These are phyloP conservation scores for Epichloe gansuensis DNA, from an alignment of 2,329 filamentous ascomycete genomes.

Conservation along the genomic window DNA sequence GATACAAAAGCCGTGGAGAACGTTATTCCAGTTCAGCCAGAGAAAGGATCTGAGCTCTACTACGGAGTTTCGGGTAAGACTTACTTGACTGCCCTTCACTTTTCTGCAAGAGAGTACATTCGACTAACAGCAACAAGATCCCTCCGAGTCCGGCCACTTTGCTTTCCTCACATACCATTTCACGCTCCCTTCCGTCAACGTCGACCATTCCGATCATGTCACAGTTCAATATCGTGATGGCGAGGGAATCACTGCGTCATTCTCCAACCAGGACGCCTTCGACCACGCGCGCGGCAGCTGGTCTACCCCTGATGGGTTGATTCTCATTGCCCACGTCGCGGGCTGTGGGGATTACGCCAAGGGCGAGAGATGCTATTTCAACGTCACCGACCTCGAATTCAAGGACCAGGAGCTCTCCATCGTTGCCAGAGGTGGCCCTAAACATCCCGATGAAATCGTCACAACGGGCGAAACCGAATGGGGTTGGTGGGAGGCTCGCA, in stretches of 20 bases:
- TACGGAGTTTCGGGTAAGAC: constrained; percentile 12
- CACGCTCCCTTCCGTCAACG: constrained; percentile 16
- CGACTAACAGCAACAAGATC: constrained; percentile 7
- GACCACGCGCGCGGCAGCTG: constrained; percentile 12
- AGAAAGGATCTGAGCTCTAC: constrained; percentile 12
- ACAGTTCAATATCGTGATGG: constrained; percentile 4
- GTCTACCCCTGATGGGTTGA: constrained; percentile 9
- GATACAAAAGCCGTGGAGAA: constrained; percentile 13
- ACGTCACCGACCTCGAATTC: constrained; percentile 10
- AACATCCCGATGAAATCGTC: constrained; percentile 12
- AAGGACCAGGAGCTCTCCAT: constrained; percentile 7
- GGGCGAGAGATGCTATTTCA: constrained; percentile 19
- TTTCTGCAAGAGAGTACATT: too few relatives aligned
- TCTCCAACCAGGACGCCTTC: constrained; percentile 12
- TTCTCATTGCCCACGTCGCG: constrained; percentile 15
- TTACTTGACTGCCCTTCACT: background rate
- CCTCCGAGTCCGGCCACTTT: constrained; percentile 12
- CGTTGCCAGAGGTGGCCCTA: constrained; percentile 10
- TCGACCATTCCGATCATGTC: constrained; percentile 16
- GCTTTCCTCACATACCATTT: constrained; percentile 17
- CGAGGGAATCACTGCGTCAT: constrained; percentile 7
- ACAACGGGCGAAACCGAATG: constrained; percentile 13
- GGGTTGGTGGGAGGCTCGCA: constrained; percentile 13
- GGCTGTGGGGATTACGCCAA: constrained; percentile 15
- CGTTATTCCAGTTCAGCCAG: constrained; percentile 12